A percentile compares a stretch with the other conserved stretches of the same genome.
Evolutionary conservation across 257 asterid species (phyloP).

Genomic region (Agastache rugosa): DNA sequence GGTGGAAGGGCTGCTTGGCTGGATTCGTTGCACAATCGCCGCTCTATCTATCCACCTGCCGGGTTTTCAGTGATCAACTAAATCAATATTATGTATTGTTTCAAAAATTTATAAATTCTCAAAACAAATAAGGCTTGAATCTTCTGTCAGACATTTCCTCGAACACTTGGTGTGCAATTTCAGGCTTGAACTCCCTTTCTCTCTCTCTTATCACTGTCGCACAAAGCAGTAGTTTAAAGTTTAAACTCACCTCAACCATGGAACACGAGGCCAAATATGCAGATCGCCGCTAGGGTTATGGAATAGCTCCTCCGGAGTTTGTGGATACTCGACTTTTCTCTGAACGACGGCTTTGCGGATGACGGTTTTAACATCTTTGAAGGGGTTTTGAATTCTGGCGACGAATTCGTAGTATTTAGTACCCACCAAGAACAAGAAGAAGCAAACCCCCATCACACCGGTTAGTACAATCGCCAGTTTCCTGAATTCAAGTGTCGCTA

Average conservation of each 20-base stretch:
- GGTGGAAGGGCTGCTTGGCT: not conserved
- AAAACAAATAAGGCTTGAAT: too few relatives aligned
- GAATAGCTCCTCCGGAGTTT: not conserved
- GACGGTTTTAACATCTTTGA: not conserved
- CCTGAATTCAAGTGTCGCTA: not conserved
- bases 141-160: too few relatives aligned
- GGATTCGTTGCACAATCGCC: not conserved
- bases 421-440: constrained; percentile 26
- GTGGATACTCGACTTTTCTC: constrained; percentile 5
- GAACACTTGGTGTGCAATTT: too few relatives aligned
- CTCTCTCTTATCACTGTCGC: too few relatives aligned
- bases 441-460: not conserved
- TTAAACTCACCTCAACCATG: constrained; percentile 7
- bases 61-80: too few relatives aligned
- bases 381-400: constrained; percentile 7
- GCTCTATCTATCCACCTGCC: constrained; percentile 12
- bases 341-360: constrained; percentile 11
- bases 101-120: too few relatives aligned
- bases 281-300: not conserved
- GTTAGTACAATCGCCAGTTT: too few relatives aligned
- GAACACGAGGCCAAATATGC: not conserved
- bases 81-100: too few relatives aligned
- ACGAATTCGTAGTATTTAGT: not conserved
- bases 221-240: too few relatives aligned
- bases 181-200: too few relatives aligned